Evolutionary conservation across 345 rosid genomes (phyloP), one percentile per base, ranked within the genome.

Genomic region (Firmiana major): DNA sequence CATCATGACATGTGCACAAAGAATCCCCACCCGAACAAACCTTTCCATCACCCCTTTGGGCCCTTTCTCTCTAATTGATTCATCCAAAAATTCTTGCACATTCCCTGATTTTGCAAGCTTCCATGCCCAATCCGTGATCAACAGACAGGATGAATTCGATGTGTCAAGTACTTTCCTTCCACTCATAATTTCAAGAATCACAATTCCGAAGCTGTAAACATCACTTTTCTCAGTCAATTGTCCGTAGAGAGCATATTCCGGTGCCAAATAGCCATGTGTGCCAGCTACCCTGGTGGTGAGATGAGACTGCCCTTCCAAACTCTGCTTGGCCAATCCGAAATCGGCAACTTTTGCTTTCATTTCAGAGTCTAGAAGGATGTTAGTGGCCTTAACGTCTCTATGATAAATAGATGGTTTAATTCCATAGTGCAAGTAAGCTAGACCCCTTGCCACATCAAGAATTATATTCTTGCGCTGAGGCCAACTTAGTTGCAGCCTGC

Each of bases 41-140:
- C 94, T 90, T 69, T 87, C 87, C 92, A 90, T 87, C 9, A 90
- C 75, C 63, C 85, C 86, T 73, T 71, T 87, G 0, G 92, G 86
- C 13, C 89, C 90, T 21, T 78, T 77, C n/a, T 73, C 87, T 40
- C 86, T 78, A 34, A 90, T 83, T 0, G 79, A 68, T 66, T 82
- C 87, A 8, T 90, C 92, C 8, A 87, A 75, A 6, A 81, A 74
- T 43, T 80, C 76, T 6, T 80, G 80, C 12, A 81, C 65, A 17
- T 85, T 85, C 8, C 90, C 89, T 0, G 85, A 77, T 69, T 85
- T 87, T 0, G 81, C 86, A 7, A 81, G 79, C 77, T 1, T 82
- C 89, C 88, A 90, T 11, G 88, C 92, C 94, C 92, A 88, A 63
- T 90, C 92, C 1, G 92, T 87, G 40, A 88, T 86, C 80, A 85